Evolutionary conservation across 1,284 basidiomycete genomes (phyloP).

Genomic region (Microbotryum scabiosae): DNA sequence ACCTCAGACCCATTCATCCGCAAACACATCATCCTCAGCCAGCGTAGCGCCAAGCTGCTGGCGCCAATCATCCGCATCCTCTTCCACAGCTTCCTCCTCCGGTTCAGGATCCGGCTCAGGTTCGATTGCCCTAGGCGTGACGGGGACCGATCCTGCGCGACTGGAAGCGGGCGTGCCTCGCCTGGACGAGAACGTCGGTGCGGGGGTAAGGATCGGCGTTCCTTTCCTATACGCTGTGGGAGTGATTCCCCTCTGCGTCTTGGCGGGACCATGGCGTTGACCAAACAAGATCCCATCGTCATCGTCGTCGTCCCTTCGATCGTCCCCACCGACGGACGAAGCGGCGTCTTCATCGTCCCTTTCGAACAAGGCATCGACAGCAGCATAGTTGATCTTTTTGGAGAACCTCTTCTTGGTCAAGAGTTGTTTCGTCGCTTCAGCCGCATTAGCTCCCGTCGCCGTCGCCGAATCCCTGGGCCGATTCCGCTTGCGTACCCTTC

Average conservation of each 20-base stretch:
- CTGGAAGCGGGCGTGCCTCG: too few relatives aligned
- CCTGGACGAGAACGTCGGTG: conserved; percentile 11
- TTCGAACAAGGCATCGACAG: conserved; percentile 63
- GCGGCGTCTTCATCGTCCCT: conserved; percentile 43
- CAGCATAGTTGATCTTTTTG: conserved; percentile 81
- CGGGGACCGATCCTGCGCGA: too few relatives aligned
- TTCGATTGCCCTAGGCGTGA: too few relatives aligned
- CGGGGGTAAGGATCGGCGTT: conserved; percentile 12
- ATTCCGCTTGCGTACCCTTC: conserved; percentile 44
- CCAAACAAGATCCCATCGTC: conserved; percentile 13
- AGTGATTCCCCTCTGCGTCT: conserved; percentile 1
- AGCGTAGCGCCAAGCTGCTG: too few relatives aligned
- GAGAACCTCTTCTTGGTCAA: conserved; percentile 72
- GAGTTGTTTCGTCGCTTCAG: conserved; percentile 68
- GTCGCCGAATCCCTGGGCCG: conserved; percentile 61
- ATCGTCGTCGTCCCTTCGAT: conserved; percentile 9
- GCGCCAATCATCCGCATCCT: too few relatives aligned
- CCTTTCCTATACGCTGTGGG: neutral
- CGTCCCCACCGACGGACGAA: conserved; percentile 40
- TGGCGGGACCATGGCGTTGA: conserved; percentile 8
- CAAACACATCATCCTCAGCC: too few relatives aligned
- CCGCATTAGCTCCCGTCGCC: conserved; percentile 52
- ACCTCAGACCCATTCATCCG: too few relatives aligned
- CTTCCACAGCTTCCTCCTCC: too few relatives aligned
- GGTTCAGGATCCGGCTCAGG: too few relatives aligned